Base-by-base conservation (phyloP, 31 red algal genomes). In the Pterothamnion heteromorphum region DNA sequence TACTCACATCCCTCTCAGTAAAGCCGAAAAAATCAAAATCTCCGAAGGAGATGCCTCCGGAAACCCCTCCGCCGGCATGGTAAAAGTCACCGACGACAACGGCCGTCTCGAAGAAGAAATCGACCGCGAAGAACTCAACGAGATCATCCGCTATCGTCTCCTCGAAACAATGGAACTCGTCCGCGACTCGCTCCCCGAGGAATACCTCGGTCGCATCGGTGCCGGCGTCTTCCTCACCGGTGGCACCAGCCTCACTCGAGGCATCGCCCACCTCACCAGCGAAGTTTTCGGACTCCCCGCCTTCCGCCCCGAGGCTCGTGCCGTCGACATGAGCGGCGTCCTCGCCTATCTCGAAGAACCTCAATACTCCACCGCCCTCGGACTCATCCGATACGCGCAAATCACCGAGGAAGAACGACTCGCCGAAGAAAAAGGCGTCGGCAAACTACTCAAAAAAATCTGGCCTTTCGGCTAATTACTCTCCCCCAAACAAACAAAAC, bases 341-440 rank as follows among this genome's bases (percentile, higher is more conserved):
- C 51, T 18, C 9, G 51, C 51, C 51, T 64, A 64, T n/a, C n/a
- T 64, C 51, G 14, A n/a, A 18, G 51, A 64, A 18, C 51, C 51
- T 64, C 51, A 64, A n/a, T 64, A 64, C 51, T 64, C 51, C 14
- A 64, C 51, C n/a, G 51, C 51, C 9, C 14, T 64, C 14, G 51
- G 51, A 18, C 51, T 64, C n/a, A 64, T 64, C 51, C 51, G 51
- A 9, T 64, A 64, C n/a, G 51, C 51, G 51, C 51, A 64, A 64
- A 64, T 64, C 51, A 64, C n/a, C n/a, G 51, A 64, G 51, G 51
- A 64, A 64, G 51, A 64, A 64, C n/a, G n/a, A n/a, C n/a, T n/a
- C n/a, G n/a, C n/a, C n/a, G n/a, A n/a, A n/a, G n/a, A n/a, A n/a
- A n/a, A n/a, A n/a, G n/a, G n/a, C n/a, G n/a, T n/a, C n/a, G n/a